Base-by-base conservation (phyloP, 177 flowering plant genomes). In the Vitis hybrid region DNA sequence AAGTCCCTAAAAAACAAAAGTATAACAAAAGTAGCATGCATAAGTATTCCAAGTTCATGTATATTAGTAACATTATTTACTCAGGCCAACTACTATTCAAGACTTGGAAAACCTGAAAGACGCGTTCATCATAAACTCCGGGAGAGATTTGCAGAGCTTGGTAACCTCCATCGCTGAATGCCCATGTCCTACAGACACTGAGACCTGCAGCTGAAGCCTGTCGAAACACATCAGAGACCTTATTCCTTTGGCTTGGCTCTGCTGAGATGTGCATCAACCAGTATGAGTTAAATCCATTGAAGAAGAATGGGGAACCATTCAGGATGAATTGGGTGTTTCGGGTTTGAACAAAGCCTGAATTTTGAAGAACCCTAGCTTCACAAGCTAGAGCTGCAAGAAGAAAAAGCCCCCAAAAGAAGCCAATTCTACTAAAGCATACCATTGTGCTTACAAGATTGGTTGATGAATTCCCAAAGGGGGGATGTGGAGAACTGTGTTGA, bases 191-290 rank as follows among this genome's bases (percentile, higher is more conserved):
- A 49, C 87, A 81, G n/a, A 91, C 89, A 3, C 76, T 75, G 11
- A 91, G 82, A 10, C 92, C 90, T 0, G 81, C 74, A 6, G 78
- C 72, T 0, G 88, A 63, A 2, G 97, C 91, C 10, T 88, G 77
- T 0, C 70, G 81, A 29, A 89, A 75, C 48, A 78, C 90, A 9
- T 66, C 15, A 7, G 88, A 75, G 13, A 88, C 81, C 70, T 87
- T 85, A 62, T 61, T 15, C 64, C 92, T 75, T 65, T 82, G 60
- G 63, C 51, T 67, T 0, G 88, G 91, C 2, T 85, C 81, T 0
- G 84, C 58, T 1, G 91, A 90, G 7, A 86, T 74, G n/a, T 72
- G 51, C 94, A 91, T 88, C 89, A 89, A 71, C 97, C 94, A 91
- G 57, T 88, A 91, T 8, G 92, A 71, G 56, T 91, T 91, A 70